Evolutionary conservation across 768 basidiomycete species (phyloP).

Genomic region (Mycena capillaripes): DNA sequence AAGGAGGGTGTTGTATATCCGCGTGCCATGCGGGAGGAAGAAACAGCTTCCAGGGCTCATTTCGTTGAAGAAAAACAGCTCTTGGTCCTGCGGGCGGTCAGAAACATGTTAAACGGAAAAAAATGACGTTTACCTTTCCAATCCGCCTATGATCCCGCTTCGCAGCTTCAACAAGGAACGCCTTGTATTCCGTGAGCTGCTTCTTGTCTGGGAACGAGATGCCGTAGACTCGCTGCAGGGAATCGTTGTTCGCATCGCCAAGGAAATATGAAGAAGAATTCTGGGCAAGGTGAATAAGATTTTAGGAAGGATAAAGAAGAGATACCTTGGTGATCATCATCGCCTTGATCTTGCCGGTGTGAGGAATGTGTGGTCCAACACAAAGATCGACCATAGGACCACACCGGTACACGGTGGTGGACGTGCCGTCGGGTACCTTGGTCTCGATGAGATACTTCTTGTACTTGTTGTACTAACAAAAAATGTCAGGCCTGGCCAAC

Average conservation of each 20-base stretch:
- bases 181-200: constrained; percentile 94
- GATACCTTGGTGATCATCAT: constrained; percentile 94
- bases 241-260: constrained; percentile 93
- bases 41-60: constrained; percentile 95
- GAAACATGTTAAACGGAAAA: not conserved
- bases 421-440: constrained; percentile 96
- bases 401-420: constrained; percentile 98
- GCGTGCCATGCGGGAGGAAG: constrained; percentile 96
- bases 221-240: constrained; percentile 96
- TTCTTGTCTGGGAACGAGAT: constrained; percentile 99
- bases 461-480: constrained; percentile 94
- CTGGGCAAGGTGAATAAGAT: constrained; percentile 52
- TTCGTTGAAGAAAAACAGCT: constrained; percentile 99
- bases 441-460: constrained; percentile 95
- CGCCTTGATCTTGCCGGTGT: constrained; percentile 98
- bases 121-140: constrained; percentile 70
- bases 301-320: constrained; percentile 1
- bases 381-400: constrained; percentile 99
- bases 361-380: constrained; percentile 96
- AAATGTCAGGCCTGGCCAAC: not conserved
- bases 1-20: constrained; percentile 95
- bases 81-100: constrained; percentile 78
- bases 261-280: constrained; percentile 99
- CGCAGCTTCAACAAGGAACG: constrained; percentile 96
- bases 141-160: constrained; percentile 98